Conservation (phyloP, 441 rosid species). For the Mallotus japonicus region DNA sequence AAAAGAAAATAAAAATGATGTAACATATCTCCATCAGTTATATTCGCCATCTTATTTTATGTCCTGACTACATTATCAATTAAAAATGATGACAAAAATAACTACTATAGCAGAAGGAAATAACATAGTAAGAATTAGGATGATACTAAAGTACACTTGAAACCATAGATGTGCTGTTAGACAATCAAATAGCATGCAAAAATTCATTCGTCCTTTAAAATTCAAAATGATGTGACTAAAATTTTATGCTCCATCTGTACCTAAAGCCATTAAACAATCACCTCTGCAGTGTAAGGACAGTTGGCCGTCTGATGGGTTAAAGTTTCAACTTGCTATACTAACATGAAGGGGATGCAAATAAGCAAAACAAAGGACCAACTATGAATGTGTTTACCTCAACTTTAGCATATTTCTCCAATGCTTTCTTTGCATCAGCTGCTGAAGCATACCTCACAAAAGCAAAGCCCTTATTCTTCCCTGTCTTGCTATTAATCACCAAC, state of each 20-base stretch:
- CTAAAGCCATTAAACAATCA: not conserved
- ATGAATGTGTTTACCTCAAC: conserved; percentile 27
- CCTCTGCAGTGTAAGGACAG: not conserved
- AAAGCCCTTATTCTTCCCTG: conserved; percentile 35
- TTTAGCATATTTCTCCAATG: conserved; percentile 29
- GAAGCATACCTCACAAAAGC: conserved; percentile 37
- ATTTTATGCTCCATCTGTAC: not conserved
- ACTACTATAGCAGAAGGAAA: not conserved
- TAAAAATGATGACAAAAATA: not conserved
- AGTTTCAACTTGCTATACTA: not conserved
- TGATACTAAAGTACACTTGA: not conserved
- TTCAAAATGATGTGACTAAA: not conserved
- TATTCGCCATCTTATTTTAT: not conserved
- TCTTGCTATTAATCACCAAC: conserved; percentile 21
- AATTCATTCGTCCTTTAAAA: not conserved
- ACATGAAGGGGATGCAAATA: conserved; percentile 5
- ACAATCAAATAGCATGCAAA: not conserved
- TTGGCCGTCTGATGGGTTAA: not conserved
- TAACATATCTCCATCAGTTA: too few species aligned
- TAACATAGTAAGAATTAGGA: not conserved
- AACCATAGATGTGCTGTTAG: not conserved
- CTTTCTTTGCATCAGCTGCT: conserved; percentile 34
- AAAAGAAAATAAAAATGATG: too few species aligned
- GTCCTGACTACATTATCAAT: not conserved
- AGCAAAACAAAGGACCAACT: not conserved